phyloP scores from a whole-genome alignment of 164 flowering plant species.

The Chimonanthus salicifolius region DNA sequence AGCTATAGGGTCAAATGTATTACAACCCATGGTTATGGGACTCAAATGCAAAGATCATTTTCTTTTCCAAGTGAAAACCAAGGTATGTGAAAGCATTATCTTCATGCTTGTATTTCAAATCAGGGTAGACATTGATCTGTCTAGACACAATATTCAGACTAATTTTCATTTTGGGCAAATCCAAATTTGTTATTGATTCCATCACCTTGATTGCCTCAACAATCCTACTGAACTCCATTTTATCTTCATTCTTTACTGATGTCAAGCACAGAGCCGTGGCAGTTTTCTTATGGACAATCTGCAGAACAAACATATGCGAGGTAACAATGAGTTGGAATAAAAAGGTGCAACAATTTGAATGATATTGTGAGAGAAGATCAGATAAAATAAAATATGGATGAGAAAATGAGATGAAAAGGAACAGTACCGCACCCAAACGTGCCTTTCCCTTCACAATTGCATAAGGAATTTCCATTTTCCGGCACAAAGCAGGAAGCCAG shows the following conservation, averaged over 20 bases:
- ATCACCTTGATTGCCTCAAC: conserved; percentile 77
- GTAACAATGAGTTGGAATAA: background rate
- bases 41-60: no score
- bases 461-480: conserved; percentile 85
- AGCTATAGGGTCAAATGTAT: no score
- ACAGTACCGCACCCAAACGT: conserved; percentile 63
- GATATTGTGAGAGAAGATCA: background rate
- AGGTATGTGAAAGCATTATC: background rate
- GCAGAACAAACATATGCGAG: background rate
- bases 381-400: background rate
- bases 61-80: background rate
- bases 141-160: background rate
- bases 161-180: background rate
- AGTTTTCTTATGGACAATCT: conserved; percentile 85
- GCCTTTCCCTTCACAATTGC: conserved; percentile 81
- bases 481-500: conserved; percentile 82
- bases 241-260: conserved; percentile 80
- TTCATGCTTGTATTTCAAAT: background rate
- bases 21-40: no score
- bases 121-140: background rate
- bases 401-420: background rate
- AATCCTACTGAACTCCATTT: conserved; percentile 76
- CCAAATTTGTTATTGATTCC: background rate
- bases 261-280: conserved; percentile 76
- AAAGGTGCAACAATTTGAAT: background rate